phyloP scores from a whole-genome alignment of 2,329 filamentous ascomycete species.

The Epichloe gansuensis region DNA sequence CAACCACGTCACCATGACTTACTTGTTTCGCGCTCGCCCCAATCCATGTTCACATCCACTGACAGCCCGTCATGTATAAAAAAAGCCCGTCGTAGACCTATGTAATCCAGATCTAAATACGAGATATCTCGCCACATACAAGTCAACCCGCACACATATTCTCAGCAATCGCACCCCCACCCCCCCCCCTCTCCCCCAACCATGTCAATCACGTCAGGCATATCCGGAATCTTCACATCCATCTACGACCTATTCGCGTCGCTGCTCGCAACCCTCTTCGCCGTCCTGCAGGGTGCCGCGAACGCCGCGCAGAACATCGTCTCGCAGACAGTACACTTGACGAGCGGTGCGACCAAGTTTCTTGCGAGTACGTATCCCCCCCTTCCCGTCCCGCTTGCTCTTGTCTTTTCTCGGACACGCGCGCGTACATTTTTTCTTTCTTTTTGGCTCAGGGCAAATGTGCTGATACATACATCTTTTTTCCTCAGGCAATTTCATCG shows the following conservation, averaged over 20 bases:
- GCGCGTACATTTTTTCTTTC: no score
- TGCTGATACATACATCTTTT: background rate
- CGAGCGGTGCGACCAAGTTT: constrained; percentile 27
- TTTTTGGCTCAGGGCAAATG: background rate
- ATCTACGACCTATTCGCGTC: constrained; percentile 29
- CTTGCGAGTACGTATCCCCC: constrained; percentile 19
- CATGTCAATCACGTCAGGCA: constrained; percentile 23
- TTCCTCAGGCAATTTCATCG: constrained; percentile 22
- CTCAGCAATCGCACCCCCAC: background rate
- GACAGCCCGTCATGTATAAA: no score
- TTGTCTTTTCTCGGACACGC: no score
- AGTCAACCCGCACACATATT: no score
- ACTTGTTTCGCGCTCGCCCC: background rate
- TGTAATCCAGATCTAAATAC: accelerated
- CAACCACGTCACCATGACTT: background rate
- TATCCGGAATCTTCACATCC: constrained; percentile 27
- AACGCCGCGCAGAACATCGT: constrained; percentile 22
- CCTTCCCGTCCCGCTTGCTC: background rate
- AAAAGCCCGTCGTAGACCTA: no score
- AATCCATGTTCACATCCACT: no score
- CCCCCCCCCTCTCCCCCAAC: constrained; percentile 6
- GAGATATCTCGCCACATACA: no score
- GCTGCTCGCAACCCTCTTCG: constrained; percentile 21
- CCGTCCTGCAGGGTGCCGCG: constrained; percentile 21
- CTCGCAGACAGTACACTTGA: constrained; percentile 23